Evolutionary conservation across 2,329 filamentous ascomycete genomes (phyloP).

Genomic region (Fusarium nematophilum): DNA sequence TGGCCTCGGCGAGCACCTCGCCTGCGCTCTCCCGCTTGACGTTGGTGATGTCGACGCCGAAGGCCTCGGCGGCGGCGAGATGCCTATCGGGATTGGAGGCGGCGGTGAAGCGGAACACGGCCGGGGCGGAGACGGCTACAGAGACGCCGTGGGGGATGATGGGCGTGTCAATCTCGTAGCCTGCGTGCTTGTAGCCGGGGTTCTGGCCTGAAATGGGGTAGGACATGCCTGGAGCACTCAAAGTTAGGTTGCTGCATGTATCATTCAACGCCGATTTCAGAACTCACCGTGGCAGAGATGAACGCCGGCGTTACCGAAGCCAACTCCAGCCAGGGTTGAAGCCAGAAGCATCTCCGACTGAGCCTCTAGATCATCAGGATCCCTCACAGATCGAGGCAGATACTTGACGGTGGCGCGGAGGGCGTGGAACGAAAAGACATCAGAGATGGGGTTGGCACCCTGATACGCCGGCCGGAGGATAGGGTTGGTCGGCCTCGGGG

Average conservation of each 20-base stretch:
- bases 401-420: constrained; percentile 89
- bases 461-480: constrained; percentile 94
- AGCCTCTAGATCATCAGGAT: constrained; percentile 92
- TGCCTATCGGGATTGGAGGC: constrained; percentile 94
- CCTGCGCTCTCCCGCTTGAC: constrained; percentile 92
- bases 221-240: constrained; percentile 76
- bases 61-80: constrained; percentile 86
- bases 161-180: constrained; percentile 80
- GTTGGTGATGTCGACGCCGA: constrained; percentile 88
- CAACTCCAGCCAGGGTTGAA: constrained; percentile 92
- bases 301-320: constrained; percentile 97
- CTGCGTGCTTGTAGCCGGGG: constrained; percentile 84
- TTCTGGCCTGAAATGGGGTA: constrained; percentile 98
- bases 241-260: constrained; percentile 19
- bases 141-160: constrained; percentile 97
- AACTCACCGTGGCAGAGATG: constrained; percentile 74
- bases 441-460: constrained; percentile 96
- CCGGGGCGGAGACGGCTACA: constrained; percentile 91
- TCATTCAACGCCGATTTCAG: neutral
- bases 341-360: constrained; percentile 96
- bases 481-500: constrained; percentile 86
- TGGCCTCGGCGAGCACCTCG: constrained; percentile 84
- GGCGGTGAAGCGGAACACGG: constrained; percentile 93
- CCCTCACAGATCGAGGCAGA: constrained; percentile 84
- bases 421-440: constrained; percentile 93